A percentile compares a stretch with the other conserved stretches of the same genome.
Conservation (phyloP, 805 yeast genomes). For the Candida ulmi region DNA sequence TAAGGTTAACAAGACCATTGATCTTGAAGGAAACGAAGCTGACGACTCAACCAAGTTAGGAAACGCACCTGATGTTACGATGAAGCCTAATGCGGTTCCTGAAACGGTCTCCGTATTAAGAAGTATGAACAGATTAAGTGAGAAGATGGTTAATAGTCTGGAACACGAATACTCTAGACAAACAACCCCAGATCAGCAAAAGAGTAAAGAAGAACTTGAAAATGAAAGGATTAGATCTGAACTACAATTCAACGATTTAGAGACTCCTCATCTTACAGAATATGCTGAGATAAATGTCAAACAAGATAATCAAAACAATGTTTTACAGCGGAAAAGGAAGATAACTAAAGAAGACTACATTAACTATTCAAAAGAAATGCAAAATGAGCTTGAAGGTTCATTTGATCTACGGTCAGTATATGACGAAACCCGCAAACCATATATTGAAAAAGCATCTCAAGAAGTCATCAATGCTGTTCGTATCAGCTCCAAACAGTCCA, state of each 20-base stretch:
- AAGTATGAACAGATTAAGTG: conserved; percentile 85
- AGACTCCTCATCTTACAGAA: conserved; percentile 39
- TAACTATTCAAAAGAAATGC: conserved; percentile 15
- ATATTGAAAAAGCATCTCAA: conserved; percentile 35
- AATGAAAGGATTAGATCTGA: conserved; percentile 36
- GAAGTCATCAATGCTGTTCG: conserved; percentile 45
- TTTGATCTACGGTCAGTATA: conserved; percentile 26
- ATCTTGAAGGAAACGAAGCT: conserved; percentile 73
- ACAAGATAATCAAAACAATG: conserved; percentile 13
- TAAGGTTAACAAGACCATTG: conserved; percentile 64
- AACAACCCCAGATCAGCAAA: conserved; percentile 26
- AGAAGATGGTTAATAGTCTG: conserved; percentile 64
- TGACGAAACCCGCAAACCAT: conserved; percentile 21
- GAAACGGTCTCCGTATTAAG: conserved; percentile 74
- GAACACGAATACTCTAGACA: conserved; percentile 37
- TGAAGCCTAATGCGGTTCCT: conserved; percentile 55
- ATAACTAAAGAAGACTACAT: conserved; percentile 20
- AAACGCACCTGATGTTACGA: conserved; percentile 82
- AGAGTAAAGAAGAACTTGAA: conserved; percentile 32
- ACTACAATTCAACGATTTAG: conserved; percentile 45
- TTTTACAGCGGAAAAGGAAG: conserved; percentile 7
- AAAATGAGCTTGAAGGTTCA: conserved; percentile 10
- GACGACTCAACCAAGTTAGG: conserved; percentile 77
- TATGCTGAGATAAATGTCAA: conserved; percentile 40
- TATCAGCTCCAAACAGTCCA: conserved; percentile 49